These are phyloP conservation scores for Apiotrichum gracile DNA, from an alignment of 1,284 basidiomycete species.

Conservation along the genomic window DNA sequence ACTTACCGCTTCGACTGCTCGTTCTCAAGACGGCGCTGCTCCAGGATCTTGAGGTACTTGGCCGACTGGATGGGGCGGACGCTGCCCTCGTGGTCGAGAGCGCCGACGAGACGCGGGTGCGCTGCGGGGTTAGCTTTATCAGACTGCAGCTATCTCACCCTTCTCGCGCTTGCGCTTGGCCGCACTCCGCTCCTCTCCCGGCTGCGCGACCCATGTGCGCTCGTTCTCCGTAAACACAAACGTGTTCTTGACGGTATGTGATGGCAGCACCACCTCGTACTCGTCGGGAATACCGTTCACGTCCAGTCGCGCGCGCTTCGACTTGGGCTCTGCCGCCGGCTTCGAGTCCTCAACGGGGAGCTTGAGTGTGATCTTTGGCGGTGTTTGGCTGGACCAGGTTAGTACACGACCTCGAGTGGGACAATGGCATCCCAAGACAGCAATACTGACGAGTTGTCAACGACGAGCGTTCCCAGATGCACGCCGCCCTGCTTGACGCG, in stretches of 20 bases:
- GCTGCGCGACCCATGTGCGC: conserved; percentile 17
- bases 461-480: conserved; percentile 49
- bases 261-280: conserved; percentile 34
- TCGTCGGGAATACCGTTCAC: conserved; percentile 30
- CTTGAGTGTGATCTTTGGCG: conserved; percentile 16
- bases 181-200: conserved; percentile 6
- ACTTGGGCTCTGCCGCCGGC: neutral
- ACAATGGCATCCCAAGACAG: no score
- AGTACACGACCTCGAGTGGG: neutral
- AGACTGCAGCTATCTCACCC: conserved; percentile 22
- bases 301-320: conserved; percentile 21
- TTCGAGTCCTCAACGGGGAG: conserved; percentile 11
- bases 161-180: conserved; percentile 32
- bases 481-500: conserved; percentile 48
- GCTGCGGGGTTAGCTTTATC: conserved; percentile 8
- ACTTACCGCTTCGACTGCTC: conserved; percentile 44
- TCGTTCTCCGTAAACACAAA: conserved; percentile 38
- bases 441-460: conserved; percentile 47
- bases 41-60: conserved; percentile 48
- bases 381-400: neutral
- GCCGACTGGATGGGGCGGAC: conserved; percentile 38
- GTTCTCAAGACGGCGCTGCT: conserved; percentile 45
- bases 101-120: conserved; percentile 31
- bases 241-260: conserved; percentile 34
- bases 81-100: conserved; percentile 41